phyloP scores from a whole-genome alignment of 2,329 filamentous ascomycete genomes.

The Monilinia vaccinii-corymbosi region DNA sequence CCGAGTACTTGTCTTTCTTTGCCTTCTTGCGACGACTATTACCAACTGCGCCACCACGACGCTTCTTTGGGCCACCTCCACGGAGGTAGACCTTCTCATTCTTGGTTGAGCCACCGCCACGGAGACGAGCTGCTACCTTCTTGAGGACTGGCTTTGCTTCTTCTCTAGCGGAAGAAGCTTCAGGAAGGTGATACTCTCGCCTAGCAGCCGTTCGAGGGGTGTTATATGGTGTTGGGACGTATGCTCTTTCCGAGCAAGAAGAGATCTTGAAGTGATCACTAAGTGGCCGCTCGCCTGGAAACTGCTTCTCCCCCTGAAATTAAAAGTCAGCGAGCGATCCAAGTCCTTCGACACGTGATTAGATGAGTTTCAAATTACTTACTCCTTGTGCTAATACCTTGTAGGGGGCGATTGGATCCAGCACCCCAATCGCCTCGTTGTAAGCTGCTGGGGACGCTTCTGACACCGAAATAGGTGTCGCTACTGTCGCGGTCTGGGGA shows the following conservation, averaged over 20 bases:
- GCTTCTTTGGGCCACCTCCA: slow-evolving; percentile 5
- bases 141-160: not conserved
- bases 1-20: slow-evolving; percentile 4
- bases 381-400: not conserved
- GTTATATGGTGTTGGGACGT: slow-evolving; percentile 5
- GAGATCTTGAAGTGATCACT: slow-evolving; percentile 2
- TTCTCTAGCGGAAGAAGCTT: not conserved
- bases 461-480: not conserved
- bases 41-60: not conserved
- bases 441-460: not conserved
- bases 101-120: not conserved
- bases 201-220: not conserved
- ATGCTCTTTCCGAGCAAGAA: not conserved
- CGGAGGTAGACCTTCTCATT: not conserved
- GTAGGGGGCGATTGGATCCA: not conserved
- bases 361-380: not conserved
- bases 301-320: not conserved
- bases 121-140: not conserved
- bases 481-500: not conserved
- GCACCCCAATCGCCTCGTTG: not conserved
- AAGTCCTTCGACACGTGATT: not conserved
- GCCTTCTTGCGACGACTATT: slow-evolving; percentile 2
- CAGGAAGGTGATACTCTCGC: not conserved
- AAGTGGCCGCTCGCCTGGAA: not conserved
- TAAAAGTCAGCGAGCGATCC: not conserved